A percentile compares a stretch with the other conserved stretches of the same genome.
Evolutionary conservation across 768 basidiomycete genomes (phyloP).

Genomic region (Suillus cothurnatus): DNA sequence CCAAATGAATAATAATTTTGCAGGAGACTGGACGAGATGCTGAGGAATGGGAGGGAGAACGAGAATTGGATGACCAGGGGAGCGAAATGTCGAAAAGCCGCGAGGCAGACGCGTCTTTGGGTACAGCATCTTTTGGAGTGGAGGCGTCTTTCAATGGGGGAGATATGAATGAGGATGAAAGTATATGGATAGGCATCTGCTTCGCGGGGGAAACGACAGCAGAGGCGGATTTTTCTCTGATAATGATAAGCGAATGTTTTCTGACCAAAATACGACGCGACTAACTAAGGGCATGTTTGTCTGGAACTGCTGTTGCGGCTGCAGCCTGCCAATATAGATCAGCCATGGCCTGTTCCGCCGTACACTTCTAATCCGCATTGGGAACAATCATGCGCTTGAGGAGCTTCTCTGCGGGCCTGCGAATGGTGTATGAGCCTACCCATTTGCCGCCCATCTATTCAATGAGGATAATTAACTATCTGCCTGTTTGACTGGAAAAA

Average conservation of each 20-base stretch:
- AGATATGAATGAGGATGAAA: constrained; percentile 22
- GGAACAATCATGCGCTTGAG: constrained; percentile 79
- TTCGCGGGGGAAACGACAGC: constrained; percentile 6
- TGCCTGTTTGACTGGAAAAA: too few species aligned
- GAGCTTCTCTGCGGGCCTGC: constrained; percentile 62
- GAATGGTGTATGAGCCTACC: too few species aligned
- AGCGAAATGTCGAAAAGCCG: constrained; percentile 37
- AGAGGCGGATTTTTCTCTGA: too few species aligned
- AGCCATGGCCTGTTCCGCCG: constrained; percentile 60
- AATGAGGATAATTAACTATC: too few species aligned
- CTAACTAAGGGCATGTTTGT: too few species aligned
- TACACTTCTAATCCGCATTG: constrained; percentile 78
- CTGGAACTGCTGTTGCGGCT: too few species aligned
- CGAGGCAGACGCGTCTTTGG: too few species aligned
- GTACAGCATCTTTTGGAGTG: constrained; percentile 18
- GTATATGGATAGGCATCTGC: constrained; percentile 20
- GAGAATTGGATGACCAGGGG: constrained; percentile 32
- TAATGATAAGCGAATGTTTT: too few species aligned
- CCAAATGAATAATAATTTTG: too few species aligned
- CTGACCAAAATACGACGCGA: too few species aligned
- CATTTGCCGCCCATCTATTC: too few species aligned
- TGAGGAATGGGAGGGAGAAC: constrained; percentile 18
- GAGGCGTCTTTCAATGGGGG: constrained; percentile 24
- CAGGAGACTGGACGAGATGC: constrained; percentile 18
- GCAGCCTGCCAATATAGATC: constrained; percentile 83